Percentiles rank a stretch among this genome's conserved stretches.
Conservation (phyloP, 306 rosid genomes). For the Sechiopsis laciniata region DNA sequence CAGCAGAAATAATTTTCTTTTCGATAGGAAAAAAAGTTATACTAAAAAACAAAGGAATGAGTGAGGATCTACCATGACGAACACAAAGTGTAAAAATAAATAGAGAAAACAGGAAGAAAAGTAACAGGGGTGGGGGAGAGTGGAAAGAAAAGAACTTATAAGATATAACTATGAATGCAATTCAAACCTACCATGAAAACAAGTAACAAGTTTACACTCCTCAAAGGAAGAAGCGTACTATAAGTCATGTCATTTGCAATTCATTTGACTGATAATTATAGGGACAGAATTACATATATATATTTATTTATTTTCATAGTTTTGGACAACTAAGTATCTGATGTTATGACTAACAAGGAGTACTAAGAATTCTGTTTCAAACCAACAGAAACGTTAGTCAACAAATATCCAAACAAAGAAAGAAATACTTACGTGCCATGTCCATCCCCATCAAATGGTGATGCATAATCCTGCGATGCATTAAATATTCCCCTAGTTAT, state of each 20-base stretch:
- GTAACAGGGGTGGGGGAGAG: background rate
- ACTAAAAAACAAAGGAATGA: background rate
- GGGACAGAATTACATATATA: too few species aligned
- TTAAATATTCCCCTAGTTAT: constrained; percentile 93
- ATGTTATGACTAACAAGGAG: background rate
- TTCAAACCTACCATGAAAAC: background rate
- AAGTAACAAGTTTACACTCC: constrained; percentile 5
- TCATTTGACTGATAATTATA: too few species aligned
- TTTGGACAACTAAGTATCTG: background rate
- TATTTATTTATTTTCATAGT: background rate
- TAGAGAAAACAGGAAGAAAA: background rate
- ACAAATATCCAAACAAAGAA: constrained; percentile 18
- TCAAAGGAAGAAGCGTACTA: background rate
- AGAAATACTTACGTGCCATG: constrained; percentile 89
- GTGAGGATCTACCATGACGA: background rate
- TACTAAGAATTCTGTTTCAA: background rate
- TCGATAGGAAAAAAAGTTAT: background rate
- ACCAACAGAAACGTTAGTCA: background rate
- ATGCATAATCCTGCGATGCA: constrained; percentile 76
- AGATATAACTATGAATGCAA: background rate
- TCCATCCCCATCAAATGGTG: constrained; percentile 97
- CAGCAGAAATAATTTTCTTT: background rate
- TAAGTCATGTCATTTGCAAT: background rate
- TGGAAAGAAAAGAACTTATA: background rate
- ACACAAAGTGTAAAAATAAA: background rate